Evolutionary conservation across 257 asterid species (phyloP).

Genomic region (Nyctanthes arbortristis): DNA sequence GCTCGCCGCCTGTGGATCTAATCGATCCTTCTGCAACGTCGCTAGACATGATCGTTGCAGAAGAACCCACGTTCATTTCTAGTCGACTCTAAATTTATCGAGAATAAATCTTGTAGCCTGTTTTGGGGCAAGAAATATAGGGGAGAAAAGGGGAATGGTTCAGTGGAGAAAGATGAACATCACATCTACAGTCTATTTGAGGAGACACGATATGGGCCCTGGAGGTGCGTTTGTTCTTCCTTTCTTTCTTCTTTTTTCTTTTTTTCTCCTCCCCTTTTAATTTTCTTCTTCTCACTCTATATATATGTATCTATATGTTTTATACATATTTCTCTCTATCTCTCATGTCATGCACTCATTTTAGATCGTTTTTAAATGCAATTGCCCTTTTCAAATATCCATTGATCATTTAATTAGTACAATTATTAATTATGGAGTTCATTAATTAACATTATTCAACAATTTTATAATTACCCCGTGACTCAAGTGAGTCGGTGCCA

Average conservation of each 20-base stretch:
- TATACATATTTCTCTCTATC: slow-evolving; percentile 13
- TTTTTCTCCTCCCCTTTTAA: too few species aligned
- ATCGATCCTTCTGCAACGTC: slow-evolving; percentile 43
- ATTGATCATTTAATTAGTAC: slow-evolving; percentile 20
- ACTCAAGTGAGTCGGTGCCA: slow-evolving; percentile 45
- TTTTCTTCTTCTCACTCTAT: not conserved
- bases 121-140: slow-evolving; percentile 31
- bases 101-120: not conserved
- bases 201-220: slow-evolving; percentile 71
- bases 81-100: not conserved
- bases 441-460: slow-evolving; percentile 14
- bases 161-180: slow-evolving; percentile 49
- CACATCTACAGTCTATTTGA: slow-evolving; percentile 54
- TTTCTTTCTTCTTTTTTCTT: too few species aligned
- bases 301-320: not conserved
- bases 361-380: slow-evolving; percentile 39
- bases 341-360: slow-evolving; percentile 44
- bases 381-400: slow-evolving; percentile 17
- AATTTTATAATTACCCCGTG: slow-evolving; percentile 42
- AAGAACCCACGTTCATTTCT: slow-evolving; percentile 37
- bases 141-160: slow-evolving; percentile 30
- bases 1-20: slow-evolving; percentile 29
- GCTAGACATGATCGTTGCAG: slow-evolving; percentile 33
- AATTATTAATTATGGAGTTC: slow-evolving; percentile 21
- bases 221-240: slow-evolving; percentile 59